These are phyloP conservation scores for Gossypium sturtianum DNA, from an alignment of 345 rosid genomes.

Conservation along the genomic window DNA sequence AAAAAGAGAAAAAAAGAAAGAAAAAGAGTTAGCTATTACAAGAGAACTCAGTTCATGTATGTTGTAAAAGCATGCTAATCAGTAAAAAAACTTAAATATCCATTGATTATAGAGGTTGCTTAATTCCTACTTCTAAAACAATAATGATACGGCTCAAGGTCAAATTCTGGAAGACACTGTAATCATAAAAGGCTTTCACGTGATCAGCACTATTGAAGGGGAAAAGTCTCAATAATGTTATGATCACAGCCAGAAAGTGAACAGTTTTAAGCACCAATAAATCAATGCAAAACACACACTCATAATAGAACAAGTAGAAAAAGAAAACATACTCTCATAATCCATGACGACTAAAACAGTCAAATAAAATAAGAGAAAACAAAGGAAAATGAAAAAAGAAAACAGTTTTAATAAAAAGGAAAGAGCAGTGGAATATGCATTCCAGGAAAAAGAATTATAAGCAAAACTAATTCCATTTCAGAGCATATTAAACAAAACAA, in stretches of 20 bases:
- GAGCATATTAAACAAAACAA: not conserved
- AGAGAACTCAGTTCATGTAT: not conserved
- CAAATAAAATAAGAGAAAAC: not conserved
- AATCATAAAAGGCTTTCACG: conserved; percentile 6
- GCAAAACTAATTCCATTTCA: not conserved
- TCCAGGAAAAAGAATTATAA: conserved; percentile 3
- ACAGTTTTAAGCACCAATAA: conserved; percentile 4
- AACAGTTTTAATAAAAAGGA: not conserved
- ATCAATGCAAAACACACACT: not conserved
- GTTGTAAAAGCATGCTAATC: conserved; percentile 7
- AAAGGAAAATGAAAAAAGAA: not conserved
- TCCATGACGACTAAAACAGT: not conserved
- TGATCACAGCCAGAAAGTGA: not conserved
- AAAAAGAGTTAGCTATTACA: not conserved
- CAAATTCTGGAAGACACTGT: not conserved
- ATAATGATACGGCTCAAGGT: not conserved
- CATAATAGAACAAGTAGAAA: not conserved
- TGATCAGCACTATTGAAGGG: not conserved
- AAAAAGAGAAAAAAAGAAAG: not conserved
- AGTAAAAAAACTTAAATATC: not conserved
- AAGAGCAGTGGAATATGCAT: not conserved
- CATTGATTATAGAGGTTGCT: not conserved
- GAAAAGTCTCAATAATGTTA: not conserved
- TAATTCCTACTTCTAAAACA: not conserved
- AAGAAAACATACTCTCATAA: not conserved